Base-by-base conservation (phyloP, 1,139 yeast species). In the Suhomyces ambrosiae region DNA sequence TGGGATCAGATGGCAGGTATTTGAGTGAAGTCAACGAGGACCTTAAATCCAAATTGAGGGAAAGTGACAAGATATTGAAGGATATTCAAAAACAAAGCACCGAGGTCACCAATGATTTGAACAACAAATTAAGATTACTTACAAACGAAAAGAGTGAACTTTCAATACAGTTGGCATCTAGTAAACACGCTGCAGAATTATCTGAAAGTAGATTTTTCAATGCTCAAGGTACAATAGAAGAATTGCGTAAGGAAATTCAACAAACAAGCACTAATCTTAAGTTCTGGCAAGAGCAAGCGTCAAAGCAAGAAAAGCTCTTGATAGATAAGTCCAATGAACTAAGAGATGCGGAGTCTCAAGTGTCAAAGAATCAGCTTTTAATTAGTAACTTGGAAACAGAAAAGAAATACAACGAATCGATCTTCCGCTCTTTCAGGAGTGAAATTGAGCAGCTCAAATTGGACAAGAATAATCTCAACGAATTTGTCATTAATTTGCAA, bases 401-500 rank as follows among this genome's bases (percentile, higher is more conserved):
- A 49, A 76, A 72, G 42, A 62, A 68, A 2, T 55, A 82, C 32
- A 68, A 79, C 65, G 61, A 65, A 32, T 55, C 79, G 0, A 56
- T 76, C 23, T 82, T 80, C 44, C 58, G 62, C 11, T 68, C 84
- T n/a, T 60, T 85, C 34, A 63, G 73, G 24, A 65, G 65, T 18
- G 92, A 85, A 43, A 69, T 80, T 33, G 61, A 65, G 4, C 75
- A 70, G 25, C 64, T 86, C 41, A 63, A 71, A 35, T 69, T 70
- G 5, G 95, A 88, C 52, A 80, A 80, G 50, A 61, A 73, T 8
- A 75, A 80, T 38, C 65, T 87, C 31, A 81, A 74, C 46, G 74
- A 76, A 6, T 68, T 82, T 44, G 71, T 86, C n/a, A 58, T 76
- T 15, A 84, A 76, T 50, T 63, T 86, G 39, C 90, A 86, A 56